A percentile compares a stretch with the other conserved stretches of the same genome.
These are phyloP conservation scores for Vitis rotundifolia DNA, from an alignment of 164 flowering plant species.

Conservation along the genomic window DNA sequence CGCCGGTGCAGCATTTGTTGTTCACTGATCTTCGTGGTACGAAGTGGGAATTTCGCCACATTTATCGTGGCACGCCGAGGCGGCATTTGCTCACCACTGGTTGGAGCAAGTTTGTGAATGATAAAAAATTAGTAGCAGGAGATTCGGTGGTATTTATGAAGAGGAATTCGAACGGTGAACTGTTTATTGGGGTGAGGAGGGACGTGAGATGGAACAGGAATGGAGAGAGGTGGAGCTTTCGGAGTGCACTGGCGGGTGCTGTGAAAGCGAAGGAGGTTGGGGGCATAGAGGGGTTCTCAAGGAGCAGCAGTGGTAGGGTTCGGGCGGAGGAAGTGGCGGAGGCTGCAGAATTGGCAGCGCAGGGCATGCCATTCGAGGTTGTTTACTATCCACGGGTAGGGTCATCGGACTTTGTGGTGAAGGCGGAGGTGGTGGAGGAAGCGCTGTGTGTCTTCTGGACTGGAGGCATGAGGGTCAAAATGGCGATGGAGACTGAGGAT, in stretches of 20 bases:
- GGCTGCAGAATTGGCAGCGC: slow-evolving; percentile 47
- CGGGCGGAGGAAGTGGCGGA: slow-evolving; percentile 36
- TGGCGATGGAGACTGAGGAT: slow-evolving; percentile 67
- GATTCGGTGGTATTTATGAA: slow-evolving; percentile 78
- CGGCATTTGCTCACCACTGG: slow-evolving; percentile 86
- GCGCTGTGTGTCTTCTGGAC: slow-evolving; percentile 49
- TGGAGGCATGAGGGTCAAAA: slow-evolving; percentile 58
- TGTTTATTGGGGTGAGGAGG: slow-evolving; percentile 61
- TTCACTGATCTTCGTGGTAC: slow-evolving; percentile 54
- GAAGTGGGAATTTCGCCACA: slow-evolving; percentile 59
- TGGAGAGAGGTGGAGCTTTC: slow-evolving; percentile 25
- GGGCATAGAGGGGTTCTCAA: slow-evolving; percentile 18
- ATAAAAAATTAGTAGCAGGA: slow-evolving; percentile 68
- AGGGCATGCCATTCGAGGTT: slow-evolving; percentile 54
- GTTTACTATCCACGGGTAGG: slow-evolving; percentile 63
- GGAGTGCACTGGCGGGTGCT: background rate
- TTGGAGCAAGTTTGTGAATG: slow-evolving; percentile 87
- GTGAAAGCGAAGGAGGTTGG: slow-evolving; percentile 12
- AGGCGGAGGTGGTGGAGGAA: slow-evolving; percentile 56
- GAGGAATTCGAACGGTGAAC: slow-evolving; percentile 29
- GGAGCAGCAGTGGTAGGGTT: slow-evolving; percentile 36
- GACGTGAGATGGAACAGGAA: slow-evolving; percentile 14
- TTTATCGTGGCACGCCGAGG: slow-evolving; percentile 77
- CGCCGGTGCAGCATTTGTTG: slow-evolving; percentile 66
- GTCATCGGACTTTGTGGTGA: slow-evolving; percentile 61